A percentile compares a stretch with the other conserved stretches of the same genome.
phyloP scores from a whole-genome alignment of 2,329 filamentous ascomycete genomes.

The Cordyceps fumosorosea region DNA sequence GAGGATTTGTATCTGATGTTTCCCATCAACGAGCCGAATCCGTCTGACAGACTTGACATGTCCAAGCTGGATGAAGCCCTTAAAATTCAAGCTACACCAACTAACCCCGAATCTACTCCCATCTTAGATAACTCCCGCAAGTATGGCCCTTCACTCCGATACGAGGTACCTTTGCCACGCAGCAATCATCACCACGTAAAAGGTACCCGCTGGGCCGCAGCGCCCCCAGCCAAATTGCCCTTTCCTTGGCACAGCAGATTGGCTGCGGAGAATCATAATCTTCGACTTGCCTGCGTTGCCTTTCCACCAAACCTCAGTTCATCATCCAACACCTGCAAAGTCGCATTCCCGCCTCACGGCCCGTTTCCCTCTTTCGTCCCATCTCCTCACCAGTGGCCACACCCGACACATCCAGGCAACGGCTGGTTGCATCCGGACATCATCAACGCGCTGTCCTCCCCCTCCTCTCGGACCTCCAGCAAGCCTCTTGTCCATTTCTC shows the following conservation, averaged over 20 bases:
- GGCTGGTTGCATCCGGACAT: constrained; percentile 3
- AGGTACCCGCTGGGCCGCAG: neutral
- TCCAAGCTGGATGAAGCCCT: too few species aligned
- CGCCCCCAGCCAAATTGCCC: neutral
- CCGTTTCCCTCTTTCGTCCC: neutral
- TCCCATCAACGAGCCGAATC: too few species aligned
- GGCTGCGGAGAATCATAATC: neutral
- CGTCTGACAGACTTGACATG: too few species aligned
- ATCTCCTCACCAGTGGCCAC: neutral
- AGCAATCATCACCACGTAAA: neutral
- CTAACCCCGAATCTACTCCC: too few species aligned
- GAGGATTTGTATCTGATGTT: too few species aligned
- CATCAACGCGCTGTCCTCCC: neutral
- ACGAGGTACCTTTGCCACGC: neutral
- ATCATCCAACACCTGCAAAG: neutral
- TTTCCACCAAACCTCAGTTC: neutral
- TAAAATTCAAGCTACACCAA: too few species aligned
- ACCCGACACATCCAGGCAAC: neutral
- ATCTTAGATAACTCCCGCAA: neutral
- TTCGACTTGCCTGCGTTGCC: neutral
- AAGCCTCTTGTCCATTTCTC: neutral
- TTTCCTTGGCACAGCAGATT: constrained; percentile 4
- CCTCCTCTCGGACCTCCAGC: neutral
- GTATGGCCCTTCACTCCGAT: neutral
- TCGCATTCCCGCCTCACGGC: neutral